Base-by-base conservation (phyloP, 345 rosid species). In the Sisymbrium irio region DNA sequence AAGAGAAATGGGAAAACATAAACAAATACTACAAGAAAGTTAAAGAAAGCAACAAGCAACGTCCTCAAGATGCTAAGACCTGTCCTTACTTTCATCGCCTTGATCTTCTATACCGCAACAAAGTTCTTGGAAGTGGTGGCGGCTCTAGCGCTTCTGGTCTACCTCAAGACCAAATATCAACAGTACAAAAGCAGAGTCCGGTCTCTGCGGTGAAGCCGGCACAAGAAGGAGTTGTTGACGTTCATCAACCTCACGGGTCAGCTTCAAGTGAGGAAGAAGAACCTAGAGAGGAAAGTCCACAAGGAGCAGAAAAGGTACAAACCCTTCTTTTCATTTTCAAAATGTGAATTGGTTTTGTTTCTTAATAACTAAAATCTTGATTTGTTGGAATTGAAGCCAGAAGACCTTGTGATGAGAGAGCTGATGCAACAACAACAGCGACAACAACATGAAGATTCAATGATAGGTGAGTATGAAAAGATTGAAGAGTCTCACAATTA, bases 1-100 rank as follows among this genome's bases (percentile, higher is more conserved):
- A 91, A 72, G 96, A 91, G 78, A 91, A 91, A 71, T 91, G 97
- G 97, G 97, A 91, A 75, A 91, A 91, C 73, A 91, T 91, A 51
- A 91, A 91, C 82, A 91, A 91, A 59, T 91, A 91, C 77, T 91
- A 81, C 84, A 91, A 91, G 83, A 91, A 91, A 76, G 97, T 89
- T 32, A 91, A 91, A 78, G 97, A 91, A 73, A 84, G 93, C 64
- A 87, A 83, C 75, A 89, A 87, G 84, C 80, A 77, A 78, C 88
- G 97, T 44, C 90, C 90, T n/a, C 89, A 86, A 58, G 97, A 89
- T 72, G 90, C 93, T 65, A 91, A 91, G 66, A 91, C 97, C 4
- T 91, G 97, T 73, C 97, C 97, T 36, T 91, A 91, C 67, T 91
- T 89, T 78, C 87, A 91, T 41, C 86, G 87, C 7, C 97, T 91